Evolutionary conservation across 2,329 filamentous ascomycete species (phyloP).

Genomic region (Biscogniauxia sp.): DNA sequence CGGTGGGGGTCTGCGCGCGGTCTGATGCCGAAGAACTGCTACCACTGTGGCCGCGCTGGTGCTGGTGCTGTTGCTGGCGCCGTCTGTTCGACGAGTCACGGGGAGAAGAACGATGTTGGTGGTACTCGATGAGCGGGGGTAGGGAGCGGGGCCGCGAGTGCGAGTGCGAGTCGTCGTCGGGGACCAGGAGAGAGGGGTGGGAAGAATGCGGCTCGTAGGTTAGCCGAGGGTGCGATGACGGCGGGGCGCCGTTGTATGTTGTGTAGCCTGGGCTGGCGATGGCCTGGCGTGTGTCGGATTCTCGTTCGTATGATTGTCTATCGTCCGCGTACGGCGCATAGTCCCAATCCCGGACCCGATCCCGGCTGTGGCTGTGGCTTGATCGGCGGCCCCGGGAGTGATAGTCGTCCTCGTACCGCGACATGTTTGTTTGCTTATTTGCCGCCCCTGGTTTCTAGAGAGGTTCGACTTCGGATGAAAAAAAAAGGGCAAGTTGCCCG

Average conservation of each 20-base stretch:
- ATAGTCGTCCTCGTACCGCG: constrained; percentile 25
- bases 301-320: neutral
- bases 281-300: neutral
- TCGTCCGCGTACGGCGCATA: constrained; percentile 10
- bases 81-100: no score
- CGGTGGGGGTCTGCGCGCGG: constrained; percentile 34
- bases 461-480: no score
- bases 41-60: constrained; percentile 19
- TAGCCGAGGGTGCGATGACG: constrained; percentile 19
- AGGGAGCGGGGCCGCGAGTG: constrained; percentile 28
- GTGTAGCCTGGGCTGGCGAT: constrained; percentile 19
- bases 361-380: constrained; percentile 6
- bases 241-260: constrained; percentile 16
- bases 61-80: neutral
- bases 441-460: no score
- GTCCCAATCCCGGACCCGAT: constrained; percentile 17
- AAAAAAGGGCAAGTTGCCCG: no score
- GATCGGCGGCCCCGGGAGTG: constrained; percentile 16
- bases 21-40: constrained; percentile 26
- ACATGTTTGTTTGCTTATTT: constrained; percentile 14
- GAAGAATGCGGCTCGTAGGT: constrained; percentile 43
- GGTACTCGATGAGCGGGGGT: constrained; percentile 22
- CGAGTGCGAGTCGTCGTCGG: constrained; percentile 18
- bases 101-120: neutral
- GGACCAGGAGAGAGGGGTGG: constrained; percentile 20